Evolutionary conservation across 2,329 filamentous ascomycete genomes (phyloP).

Genomic region (Rhynchosporium agropyri): DNA sequence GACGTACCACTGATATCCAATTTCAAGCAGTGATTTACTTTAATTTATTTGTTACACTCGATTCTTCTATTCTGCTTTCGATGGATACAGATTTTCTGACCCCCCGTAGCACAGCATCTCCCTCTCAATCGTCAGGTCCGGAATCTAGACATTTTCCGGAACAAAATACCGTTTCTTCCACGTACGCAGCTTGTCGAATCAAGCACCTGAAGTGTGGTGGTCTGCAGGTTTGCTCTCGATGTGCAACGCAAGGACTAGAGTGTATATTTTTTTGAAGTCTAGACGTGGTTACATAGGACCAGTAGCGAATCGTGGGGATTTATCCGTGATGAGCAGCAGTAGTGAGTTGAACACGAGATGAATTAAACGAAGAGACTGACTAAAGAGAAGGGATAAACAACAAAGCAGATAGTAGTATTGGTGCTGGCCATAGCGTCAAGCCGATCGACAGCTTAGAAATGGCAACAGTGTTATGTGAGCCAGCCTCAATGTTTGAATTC

Average conservation of each 20-base stretch:
- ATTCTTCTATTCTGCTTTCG: neutral
- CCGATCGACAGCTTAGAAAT: neutral
- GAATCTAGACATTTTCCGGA: constrained; percentile 1
- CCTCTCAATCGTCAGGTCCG: neutral
- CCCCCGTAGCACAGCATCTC: neutral
- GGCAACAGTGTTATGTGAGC: neutral
- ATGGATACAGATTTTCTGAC: neutral
- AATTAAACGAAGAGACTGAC: neutral
- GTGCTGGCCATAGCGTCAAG: neutral
- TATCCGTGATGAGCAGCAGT: constrained; percentile 39
- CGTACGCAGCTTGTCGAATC: constrained; percentile 34
- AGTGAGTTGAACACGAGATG: constrained; percentile 7
- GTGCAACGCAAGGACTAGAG: constrained; percentile 57
- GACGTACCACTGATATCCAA: neutral
- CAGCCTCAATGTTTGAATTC: neutral
- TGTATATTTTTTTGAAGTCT: constrained; percentile 74
- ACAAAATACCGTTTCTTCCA: constrained; percentile 21
- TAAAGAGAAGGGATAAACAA: constrained; percentile 1
- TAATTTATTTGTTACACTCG: neutral
- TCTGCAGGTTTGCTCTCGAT: constrained; percentile 67
- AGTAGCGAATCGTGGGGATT: constrained; percentile 49
- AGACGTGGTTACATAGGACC: constrained; percentile 73
- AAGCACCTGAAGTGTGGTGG: constrained; percentile 78
- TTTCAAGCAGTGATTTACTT: neutral
- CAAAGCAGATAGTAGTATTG: neutral